Percentiles rank a stretch among this genome's conserved stretches.
These are phyloP conservation scores for Adiantum capillusveneris DNA, from an alignment of 75 land plant genomes.

Conservation along the genomic window DNA sequence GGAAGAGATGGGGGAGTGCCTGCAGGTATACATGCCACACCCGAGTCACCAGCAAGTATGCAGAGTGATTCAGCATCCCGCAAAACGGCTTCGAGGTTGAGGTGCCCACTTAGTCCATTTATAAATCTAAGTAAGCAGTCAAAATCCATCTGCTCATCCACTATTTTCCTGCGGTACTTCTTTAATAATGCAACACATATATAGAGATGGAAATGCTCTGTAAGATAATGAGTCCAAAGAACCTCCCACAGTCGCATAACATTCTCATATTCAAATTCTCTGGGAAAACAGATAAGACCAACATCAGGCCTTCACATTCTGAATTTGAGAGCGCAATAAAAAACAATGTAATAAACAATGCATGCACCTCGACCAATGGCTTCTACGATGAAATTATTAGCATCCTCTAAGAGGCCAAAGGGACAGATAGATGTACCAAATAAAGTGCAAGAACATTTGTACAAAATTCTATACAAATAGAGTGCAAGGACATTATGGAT, in stretches of 20 bases:
- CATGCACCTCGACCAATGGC: too few species aligned
- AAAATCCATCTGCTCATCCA: slow-evolving; percentile 97
- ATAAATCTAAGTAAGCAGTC: slow-evolving; percentile 93
- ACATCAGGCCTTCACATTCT: too few species aligned
- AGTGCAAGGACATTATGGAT: too few species aligned
- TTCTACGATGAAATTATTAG: too few species aligned
- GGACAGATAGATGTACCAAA: too few species aligned
- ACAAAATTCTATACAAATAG: too few species aligned
- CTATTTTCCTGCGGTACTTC: slow-evolving; percentile 62
- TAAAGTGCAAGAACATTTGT: too few species aligned
- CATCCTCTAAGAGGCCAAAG: too few species aligned
- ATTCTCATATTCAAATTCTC: slow-evolving; percentile 79
- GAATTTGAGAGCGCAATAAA: too few species aligned
- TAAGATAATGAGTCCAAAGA: slow-evolving; percentile 74
- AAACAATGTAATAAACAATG: too few species aligned
- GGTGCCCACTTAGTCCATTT: slow-evolving; percentile 87
- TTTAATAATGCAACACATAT: slow-evolving; percentile 88
- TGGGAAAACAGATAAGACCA: too few species aligned
- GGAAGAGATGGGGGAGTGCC: slow-evolving; percentile 89
- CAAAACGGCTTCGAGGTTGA: slow-evolving; percentile 61
- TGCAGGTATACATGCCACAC: slow-evolving; percentile 82
- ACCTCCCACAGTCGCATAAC: slow-evolving; percentile 87
- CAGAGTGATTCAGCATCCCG: slow-evolving; percentile 90
- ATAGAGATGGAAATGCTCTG: slow-evolving; percentile 94
- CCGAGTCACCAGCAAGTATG: slow-evolving; percentile 77